Evolutionary conservation across 129 eudicot genomes (phyloP), one percentile per base, ranked within the genome.

Genomic region (Pittosporum tobira): DNA sequence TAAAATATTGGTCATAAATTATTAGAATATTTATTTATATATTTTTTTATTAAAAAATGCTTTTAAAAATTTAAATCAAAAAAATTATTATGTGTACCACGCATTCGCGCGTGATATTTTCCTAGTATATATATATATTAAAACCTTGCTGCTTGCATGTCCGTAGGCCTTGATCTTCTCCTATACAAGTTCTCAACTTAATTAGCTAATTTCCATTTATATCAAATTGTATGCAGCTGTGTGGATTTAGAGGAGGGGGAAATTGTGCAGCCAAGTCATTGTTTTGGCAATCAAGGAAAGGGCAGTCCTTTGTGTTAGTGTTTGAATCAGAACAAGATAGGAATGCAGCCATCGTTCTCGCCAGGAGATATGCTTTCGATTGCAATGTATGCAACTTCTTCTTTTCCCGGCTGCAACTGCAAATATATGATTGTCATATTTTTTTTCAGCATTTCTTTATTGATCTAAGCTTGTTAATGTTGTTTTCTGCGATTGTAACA

Each of bases 171-270:
- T 34, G 38, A 5, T 48, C 52, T 18, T 48, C 10, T 18, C 52
- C 24, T 48, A 18, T 48, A 7, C 7, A 20, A 20, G 25, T 48
- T 6, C 26, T 9, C 52, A 48, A 18, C 22, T 48, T 20, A 8
- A 47, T 11, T 10, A 51, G 21, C 22, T 11, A 9, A 38, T 25
- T 59, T 34, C 64, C 20, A 21, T 18, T 40, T 59, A 10, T 21
- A 3, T 36, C 23, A 21, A 43, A 53, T 40, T 19, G 24, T 1
- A 6, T 71, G 31, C 84, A 91, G 98, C 74, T 91, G 49, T 91
- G 94, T 70, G 98, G 98, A 58, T 88, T 91, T 57, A 76, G 98
- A 81, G 98, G 95, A 20, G 85, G 98, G 0, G 95, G 98, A 49
- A 86, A 87, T 81, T 78, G 81, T 44, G 98, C 96, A 2, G 88